Conservation (phyloP, 306 rosid species). For the Cajanus cajan region DNA sequence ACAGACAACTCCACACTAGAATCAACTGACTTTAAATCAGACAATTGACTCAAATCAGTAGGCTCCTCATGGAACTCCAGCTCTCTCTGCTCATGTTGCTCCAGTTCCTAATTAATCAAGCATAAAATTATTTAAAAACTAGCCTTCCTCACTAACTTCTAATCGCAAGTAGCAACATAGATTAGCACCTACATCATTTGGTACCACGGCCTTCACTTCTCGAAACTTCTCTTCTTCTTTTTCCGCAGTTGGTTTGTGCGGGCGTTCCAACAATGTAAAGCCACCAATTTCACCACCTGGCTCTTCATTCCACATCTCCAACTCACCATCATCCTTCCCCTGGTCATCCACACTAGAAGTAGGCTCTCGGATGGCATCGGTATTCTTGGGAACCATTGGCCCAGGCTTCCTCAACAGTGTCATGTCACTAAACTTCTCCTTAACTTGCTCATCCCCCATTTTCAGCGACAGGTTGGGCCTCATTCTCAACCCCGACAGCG, state of each 20-base stretch:
- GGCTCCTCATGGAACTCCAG: conserved; percentile 38
- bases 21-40: conserved; percentile 42
- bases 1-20: conserved; percentile 37
- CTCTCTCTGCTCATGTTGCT: conserved; percentile 46
- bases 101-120: conserved; percentile 53
- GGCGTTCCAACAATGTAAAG: conserved; percentile 55
- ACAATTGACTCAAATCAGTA: conserved; percentile 36
- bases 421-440: conserved; percentile 80
- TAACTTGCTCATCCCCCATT: conserved; percentile 46
- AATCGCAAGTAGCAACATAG: conserved; percentile 23
- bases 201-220: conserved; percentile 30
- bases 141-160: conserved; percentile 2
- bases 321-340: conserved; percentile 32
- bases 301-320: conserved; percentile 41
- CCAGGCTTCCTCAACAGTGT: conserved; percentile 81
- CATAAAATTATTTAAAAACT: conserved; percentile 26
- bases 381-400: conserved; percentile 31
- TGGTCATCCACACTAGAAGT: conserved; percentile 31
- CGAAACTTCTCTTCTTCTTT: conserved; percentile 18
- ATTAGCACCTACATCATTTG: conserved; percentile 46
- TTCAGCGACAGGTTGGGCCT: conserved; percentile 66
- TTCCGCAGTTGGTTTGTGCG: conserved; percentile 28
- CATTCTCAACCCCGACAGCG: conserved; percentile 53
- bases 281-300: conserved; percentile 25
- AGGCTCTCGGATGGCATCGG: conserved; percentile 34